Evolutionary conservation across 2,329 filamentous ascomycete genomes (phyloP).

Genomic region (Pseudocercospora pini-densiflorae): DNA sequence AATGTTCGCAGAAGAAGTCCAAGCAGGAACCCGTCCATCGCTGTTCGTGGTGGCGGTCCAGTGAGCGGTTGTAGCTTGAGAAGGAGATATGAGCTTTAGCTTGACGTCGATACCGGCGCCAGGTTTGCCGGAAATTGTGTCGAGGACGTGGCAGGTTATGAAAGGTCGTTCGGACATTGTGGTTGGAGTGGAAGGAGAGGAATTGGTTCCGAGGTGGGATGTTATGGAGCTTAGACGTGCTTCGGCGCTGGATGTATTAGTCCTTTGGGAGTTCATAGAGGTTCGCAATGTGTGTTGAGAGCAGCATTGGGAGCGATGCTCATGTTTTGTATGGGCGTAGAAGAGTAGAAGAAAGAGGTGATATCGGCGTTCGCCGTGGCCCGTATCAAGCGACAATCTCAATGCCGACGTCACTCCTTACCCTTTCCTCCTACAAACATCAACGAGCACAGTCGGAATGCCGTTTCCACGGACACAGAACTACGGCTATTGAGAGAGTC

Average conservation of each 20-base stretch:
- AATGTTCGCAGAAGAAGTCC: slow-evolving; percentile 57
- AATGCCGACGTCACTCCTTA: neutral
- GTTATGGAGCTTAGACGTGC: slow-evolving; percentile 21
- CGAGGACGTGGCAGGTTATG: slow-evolving; percentile 87
- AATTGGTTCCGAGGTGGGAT: slow-evolving; percentile 14
- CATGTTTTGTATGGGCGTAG: neutral
- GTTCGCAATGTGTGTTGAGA: neutral
- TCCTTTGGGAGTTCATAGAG: neutral
- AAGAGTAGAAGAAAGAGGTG: neutral
- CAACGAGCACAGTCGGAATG: neutral
- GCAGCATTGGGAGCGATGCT: too few relatives aligned
- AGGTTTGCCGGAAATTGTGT: slow-evolving; percentile 75
- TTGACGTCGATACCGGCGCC: slow-evolving; percentile 69
- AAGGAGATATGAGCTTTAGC: slow-evolving; percentile 54
- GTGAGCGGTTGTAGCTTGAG: slow-evolving; percentile 43
- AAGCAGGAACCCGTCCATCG: slow-evolving; percentile 74
- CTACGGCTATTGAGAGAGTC: neutral
- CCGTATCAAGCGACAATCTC: slow-evolving; percentile 6
- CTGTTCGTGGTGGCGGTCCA: slow-evolving; percentile 74
- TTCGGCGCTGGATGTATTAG: neutral
- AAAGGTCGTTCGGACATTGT: slow-evolving; percentile 48
- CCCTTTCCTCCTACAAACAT: neutral
- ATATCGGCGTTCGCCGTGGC: slow-evolving; percentile 9
- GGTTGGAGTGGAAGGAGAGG: neutral
- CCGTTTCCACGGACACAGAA: too few relatives aligned